Conservation (phyloP, 2,329 filamentous ascomycete species). For the Talaromyces amestolkiae region DNA sequence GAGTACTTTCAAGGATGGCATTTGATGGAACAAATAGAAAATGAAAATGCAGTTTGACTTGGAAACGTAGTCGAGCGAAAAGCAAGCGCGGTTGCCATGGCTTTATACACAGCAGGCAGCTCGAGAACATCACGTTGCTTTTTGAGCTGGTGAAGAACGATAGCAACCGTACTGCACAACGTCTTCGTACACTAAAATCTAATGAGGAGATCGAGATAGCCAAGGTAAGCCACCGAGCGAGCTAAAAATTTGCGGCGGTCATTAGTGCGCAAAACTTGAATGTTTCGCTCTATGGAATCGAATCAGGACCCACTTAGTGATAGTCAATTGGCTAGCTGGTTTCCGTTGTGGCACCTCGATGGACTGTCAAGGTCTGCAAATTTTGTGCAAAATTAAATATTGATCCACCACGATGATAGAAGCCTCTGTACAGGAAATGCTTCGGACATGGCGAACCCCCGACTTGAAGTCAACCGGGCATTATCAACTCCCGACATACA, state of each 20-base stretch:
- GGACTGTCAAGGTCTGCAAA: neutral
- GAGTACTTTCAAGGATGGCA: conserved; percentile 43
- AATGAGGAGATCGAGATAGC: neutral
- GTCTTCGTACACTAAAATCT: neutral
- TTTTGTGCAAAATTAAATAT: neutral
- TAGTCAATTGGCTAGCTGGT: neutral
- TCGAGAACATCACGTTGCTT: neutral
- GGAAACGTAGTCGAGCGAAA: neutral
- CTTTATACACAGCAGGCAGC: neutral
- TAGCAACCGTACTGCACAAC: neutral
- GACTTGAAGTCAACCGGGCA: neutral
- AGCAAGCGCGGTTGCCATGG: neutral
- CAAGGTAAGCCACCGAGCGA: neutral
- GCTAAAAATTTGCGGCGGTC: neutral
- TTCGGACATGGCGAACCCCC: neutral
- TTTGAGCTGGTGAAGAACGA: neutral
- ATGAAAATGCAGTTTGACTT: neutral
- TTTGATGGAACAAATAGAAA: neutral
- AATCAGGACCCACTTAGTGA: neutral
- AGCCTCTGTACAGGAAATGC: neutral
- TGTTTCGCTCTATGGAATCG: neutral
- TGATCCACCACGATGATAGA: neutral
- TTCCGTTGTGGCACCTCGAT: neutral
- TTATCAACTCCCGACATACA: neutral
- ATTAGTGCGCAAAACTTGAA: neutral